Base-by-base conservation (phyloP, 2,329 filamentous ascomycete species). In the Xylaria sp. region DNA sequence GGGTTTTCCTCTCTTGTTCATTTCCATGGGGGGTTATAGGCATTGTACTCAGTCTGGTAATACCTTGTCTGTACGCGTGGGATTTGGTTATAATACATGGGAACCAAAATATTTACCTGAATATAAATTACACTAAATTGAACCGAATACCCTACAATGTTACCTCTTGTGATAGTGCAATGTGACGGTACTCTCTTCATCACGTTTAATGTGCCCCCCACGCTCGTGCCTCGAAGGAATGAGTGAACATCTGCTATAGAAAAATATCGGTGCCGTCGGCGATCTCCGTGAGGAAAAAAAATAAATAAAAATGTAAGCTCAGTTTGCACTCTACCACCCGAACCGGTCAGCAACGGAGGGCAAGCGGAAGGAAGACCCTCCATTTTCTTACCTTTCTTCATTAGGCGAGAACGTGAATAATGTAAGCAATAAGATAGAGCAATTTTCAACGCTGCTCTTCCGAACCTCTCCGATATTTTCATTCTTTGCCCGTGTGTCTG, bases 391-490 rank as follows among this genome's bases (percentile, higher is more conserved):
- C 33, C 33, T 49, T 25, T 12, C 20, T 20, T 3, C 2, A 49
- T 49, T 49, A 49, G 20, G 46, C 46, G 46, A 49, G 46, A 49
- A 49, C 20, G 46, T 49, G 28, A 33, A 49, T 9, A 10, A 56
- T 25, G 15, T 12, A 59, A 31, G 39, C 10, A 31, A 52, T 49
- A 49, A 25, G 46, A 31, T 9, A 52, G 9, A 25, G 25, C 41
- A n/a, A 7, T 15, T 12, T 15, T 12, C 13, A 31, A 23, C 10
- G 28, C 31, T 55, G 8, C 18, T 23, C 9, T 62, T 64, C 67
- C 64, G 67, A 63, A 23, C 59, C 36, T 31, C 63, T 18, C 63
- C 67, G 67, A 62, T 15, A 18, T 1, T 13, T 20, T 36, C 10
- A 36, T 36, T 36, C 6, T 54, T n/a, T 5, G 10, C 46, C 51